Evolutionary conservation across 345 rosid genomes (phyloP).

Genomic region (Brassica cretica): DNA sequence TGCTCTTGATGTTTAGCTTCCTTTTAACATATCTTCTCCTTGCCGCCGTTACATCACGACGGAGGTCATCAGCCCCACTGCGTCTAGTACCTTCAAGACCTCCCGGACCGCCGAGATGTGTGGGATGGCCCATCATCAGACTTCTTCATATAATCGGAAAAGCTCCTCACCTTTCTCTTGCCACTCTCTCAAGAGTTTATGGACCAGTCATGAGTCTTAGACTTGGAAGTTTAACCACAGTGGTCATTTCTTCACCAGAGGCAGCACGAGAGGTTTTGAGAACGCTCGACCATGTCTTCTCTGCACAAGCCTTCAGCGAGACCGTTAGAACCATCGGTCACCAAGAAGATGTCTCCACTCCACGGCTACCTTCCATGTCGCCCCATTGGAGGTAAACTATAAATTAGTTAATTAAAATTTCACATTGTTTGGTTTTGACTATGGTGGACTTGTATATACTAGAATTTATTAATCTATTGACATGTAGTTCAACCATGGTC

Average conservation of each 20-base stretch:
- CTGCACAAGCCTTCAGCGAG: slow-evolving; percentile 25
- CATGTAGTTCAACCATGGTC: not conserved
- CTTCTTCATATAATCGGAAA: slow-evolving; percentile 28
- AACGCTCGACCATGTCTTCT: slow-evolving; percentile 37
- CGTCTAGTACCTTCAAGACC: slow-evolving; percentile 11
- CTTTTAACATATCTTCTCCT: slow-evolving; percentile 44
- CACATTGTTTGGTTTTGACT: not conserved
- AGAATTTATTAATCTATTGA: not conserved
- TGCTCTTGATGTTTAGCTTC: slow-evolving; percentile 38
- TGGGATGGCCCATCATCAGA: slow-evolving; percentile 33
- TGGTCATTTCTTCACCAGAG: slow-evolving; percentile 42
- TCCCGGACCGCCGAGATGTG: slow-evolving; percentile 18
- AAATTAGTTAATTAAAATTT: not conserved
- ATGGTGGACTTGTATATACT: not conserved
- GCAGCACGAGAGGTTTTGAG: slow-evolving; percentile 38
- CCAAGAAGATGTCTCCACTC: slow-evolving; percentile 19
- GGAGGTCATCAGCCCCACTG: slow-evolving; percentile 13
- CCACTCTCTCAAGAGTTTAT: slow-evolving; percentile 33
- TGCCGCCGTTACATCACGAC: slow-evolving; percentile 35
- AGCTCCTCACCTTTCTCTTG: slow-evolving; percentile 36
- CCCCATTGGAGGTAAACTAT: slow-evolving; percentile 30
- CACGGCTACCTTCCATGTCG: slow-evolving; percentile 13
- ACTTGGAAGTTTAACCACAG: slow-evolving; percentile 35
- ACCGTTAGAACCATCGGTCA: slow-evolving; percentile 26
- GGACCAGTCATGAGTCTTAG: slow-evolving; percentile 42